Conservation (phyloP, 2,329 filamentous ascomycete genomes). For the Pyrenophora seminiperda region DNA sequence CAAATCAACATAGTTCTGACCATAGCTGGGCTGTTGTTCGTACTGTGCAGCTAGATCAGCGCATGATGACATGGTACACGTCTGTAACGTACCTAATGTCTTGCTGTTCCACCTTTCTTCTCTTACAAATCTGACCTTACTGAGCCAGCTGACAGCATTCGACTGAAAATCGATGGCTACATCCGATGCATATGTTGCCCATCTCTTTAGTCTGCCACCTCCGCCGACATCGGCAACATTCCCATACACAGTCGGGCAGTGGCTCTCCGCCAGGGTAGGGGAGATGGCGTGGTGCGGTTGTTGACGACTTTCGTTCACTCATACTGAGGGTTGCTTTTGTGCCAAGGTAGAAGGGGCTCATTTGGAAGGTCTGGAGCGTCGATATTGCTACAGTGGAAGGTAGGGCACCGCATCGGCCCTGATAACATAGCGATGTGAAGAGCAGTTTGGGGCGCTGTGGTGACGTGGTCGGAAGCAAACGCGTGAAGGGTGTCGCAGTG, state of each 20-base stretch:
- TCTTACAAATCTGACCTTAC: background rate
- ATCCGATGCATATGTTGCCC: slow-evolving; percentile 19
- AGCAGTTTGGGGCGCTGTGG: background rate
- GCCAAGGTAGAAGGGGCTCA: background rate
- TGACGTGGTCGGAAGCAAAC: background rate
- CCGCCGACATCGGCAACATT: slow-evolving; percentile 20
- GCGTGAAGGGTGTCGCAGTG: background rate
- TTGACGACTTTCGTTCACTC: background rate
- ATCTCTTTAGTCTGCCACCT: slow-evolving; percentile 20
- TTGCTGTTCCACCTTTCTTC: background rate
- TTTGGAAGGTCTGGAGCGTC: background rate
- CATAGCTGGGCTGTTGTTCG: background rate
- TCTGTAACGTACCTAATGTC: background rate
- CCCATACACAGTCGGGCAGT: slow-evolving; percentile 17
- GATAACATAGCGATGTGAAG: background rate
- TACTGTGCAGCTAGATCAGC: background rate
- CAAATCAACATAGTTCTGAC: no score
- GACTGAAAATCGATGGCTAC: slow-evolving; percentile 16
- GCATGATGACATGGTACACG: background rate
- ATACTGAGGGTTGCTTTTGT: background rate
- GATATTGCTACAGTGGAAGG: background rate
- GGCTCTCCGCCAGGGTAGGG: slow-evolving; percentile 18
- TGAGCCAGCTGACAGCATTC: slow-evolving; percentile 14
- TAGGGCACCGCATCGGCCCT: background rate
- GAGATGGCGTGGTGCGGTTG: background rate